Evolutionary conservation across 345 rosid genomes (phyloP), one percentile per base, ranked within the genome.

Genomic region (Eutrema japonicum): DNA sequence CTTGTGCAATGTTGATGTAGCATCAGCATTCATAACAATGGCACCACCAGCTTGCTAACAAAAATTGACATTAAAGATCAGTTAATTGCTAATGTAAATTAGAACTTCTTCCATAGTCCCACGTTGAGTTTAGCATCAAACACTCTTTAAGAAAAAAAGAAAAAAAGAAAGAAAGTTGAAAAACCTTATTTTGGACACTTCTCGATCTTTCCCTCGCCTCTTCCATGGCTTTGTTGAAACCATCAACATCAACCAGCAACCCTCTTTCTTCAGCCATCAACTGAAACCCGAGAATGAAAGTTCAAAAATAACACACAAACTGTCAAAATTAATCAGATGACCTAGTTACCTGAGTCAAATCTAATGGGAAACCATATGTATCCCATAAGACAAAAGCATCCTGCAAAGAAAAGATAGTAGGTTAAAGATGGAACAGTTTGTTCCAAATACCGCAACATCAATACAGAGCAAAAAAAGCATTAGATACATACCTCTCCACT

Each of bases 301-400:
- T 77, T 57, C 64, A 5, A 42, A 50, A 59, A 69, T 57, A 79
- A 40, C 47, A 73, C 61, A 3, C 27, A 68, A 48, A 72, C 10
- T n/a, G 37, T 72, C 52, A 53, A 65, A 54, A 16, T 47, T 27
- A 3, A 57, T 29, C 3, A 3, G n/a, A 50, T 3, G 38, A 43
- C 30, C 48, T n/a, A 71, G 26, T 30, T 85, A 94, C 98, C 95
- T 92, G 96, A 72, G 98, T 95, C 75, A 95, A 82, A 83, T 95
- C 98, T 81, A 95, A 59, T 16, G 98, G 96, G 81, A 95, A 95
- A 73, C 99, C 99, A 85, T 80, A 95, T 38, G 96, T 95, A 67
- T 92, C 98, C 99, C 98, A 95, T 77, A 95, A 79, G 80, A 92
- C 64, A 83, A 95, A 92, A 68, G 98, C 98, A 79, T 90, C 97